These are phyloP conservation scores for Ambrosiella xylebori DNA, from an alignment of 2,329 filamentous ascomycete species.

Conservation along the genomic window DNA sequence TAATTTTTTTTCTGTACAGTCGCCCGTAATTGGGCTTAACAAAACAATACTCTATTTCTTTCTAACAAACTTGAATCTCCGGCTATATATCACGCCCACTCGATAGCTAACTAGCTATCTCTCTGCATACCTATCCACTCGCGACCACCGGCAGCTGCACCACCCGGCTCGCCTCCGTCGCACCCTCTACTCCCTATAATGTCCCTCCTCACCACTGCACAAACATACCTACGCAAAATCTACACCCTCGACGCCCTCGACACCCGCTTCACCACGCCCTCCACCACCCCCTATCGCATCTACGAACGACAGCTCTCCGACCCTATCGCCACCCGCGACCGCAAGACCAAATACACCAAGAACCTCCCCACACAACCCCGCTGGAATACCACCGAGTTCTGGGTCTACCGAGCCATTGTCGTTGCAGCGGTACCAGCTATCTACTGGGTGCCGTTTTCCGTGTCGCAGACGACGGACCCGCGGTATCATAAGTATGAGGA, in stretches of 20 bases:
- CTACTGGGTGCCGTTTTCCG: conserved; percentile 77
- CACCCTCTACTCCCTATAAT: background rate
- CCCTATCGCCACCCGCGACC: conserved; percentile 19
- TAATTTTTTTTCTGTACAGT: too few relatives aligned
- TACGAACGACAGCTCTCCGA: conserved; percentile 21
- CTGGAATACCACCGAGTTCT: conserved; percentile 82
- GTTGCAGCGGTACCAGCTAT: conserved; percentile 56
- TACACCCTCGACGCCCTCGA: conserved; percentile 49
- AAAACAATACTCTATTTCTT: too few relatives aligned
- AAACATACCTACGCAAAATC: conserved; percentile 22
- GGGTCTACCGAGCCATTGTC: conserved; percentile 59
- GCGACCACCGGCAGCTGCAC: background rate
- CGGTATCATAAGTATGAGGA: conserved; percentile 59
- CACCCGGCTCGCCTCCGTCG: background rate
- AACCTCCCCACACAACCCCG: conserved; percentile 40
- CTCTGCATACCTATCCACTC: too few relatives aligned
- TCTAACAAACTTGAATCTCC: too few relatives aligned
- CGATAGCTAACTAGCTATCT: too few relatives aligned
- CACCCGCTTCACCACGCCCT: conserved; percentile 49
- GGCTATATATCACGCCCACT: too few relatives aligned
- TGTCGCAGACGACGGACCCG: conserved; percentile 69
- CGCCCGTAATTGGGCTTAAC: too few relatives aligned
- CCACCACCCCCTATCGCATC: conserved; percentile 47
- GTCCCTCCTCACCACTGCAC: background rate
- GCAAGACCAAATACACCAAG: conserved; percentile 21